These are phyloP conservation scores for Xylaria telfairii DNA, from an alignment of 495 filamentous ascomycete species.

Conservation along the genomic window DNA sequence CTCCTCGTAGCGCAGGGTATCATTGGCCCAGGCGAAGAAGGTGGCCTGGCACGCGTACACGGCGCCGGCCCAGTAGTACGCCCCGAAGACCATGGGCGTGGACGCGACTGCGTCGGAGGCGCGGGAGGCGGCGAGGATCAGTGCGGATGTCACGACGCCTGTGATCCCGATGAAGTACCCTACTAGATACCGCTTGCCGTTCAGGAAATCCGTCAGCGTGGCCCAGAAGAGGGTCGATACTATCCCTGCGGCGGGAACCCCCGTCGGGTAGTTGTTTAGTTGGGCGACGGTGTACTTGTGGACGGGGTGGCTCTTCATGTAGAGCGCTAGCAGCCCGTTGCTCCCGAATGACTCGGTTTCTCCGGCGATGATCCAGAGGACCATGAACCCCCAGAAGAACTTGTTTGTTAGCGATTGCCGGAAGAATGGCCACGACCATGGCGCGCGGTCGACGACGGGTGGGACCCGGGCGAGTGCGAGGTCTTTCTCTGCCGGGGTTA, in stretches of 20 bases:
- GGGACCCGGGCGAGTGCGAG: conserved; percentile 53
- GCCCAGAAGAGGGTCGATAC: conserved; percentile 60
- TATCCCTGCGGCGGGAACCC: conserved; percentile 56
- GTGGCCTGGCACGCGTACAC: conserved; percentile 65
- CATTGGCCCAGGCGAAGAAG: conserved; percentile 69
- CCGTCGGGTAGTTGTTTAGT: conserved; percentile 57
- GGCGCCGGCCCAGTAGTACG: conserved; percentile 61
- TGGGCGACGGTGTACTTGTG: conserved; percentile 50
- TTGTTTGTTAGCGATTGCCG: conserved; percentile 49
- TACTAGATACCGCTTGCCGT: conserved; percentile 56
- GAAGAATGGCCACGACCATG: conserved; percentile 46
- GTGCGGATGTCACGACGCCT: conserved; percentile 52
- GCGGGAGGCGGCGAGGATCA: conserved; percentile 54
- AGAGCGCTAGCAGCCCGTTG: conserved; percentile 54
- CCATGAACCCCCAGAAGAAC: conserved; percentile 58
- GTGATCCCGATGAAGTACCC: conserved; percentile 61
- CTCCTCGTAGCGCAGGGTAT: conserved; percentile 56
- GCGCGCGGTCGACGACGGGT: conserved; percentile 39
- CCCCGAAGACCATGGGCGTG: conserved; percentile 49
- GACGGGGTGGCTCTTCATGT: conserved; percentile 47
- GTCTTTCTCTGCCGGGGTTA: conserved; percentile 49
- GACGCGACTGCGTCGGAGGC: conserved; percentile 41
- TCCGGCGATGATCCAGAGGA: conserved; percentile 57
- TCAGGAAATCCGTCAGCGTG: conserved; percentile 58
- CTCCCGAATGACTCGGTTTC: conserved; percentile 59